Evolutionary conservation across 768 basidiomycete genomes (phyloP).

Genomic region (Obba rivulosa): DNA sequence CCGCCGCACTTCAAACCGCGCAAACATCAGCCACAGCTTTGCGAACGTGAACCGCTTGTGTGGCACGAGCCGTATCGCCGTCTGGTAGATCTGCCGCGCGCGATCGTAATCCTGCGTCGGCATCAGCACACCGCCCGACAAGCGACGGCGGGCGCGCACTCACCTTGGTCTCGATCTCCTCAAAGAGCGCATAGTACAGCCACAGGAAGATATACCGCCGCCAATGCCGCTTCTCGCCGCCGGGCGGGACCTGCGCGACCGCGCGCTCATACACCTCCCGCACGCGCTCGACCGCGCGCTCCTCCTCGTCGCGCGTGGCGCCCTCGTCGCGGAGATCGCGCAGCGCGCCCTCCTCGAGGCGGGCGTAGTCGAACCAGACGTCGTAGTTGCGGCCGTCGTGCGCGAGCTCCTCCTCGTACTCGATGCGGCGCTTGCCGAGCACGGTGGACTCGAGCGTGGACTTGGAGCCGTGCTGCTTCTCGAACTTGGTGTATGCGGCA

Average conservation of each 20-base stretch:
- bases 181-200: constrained; percentile 94
- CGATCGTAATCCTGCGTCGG: constrained; percentile 69
- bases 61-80: constrained; percentile 81
- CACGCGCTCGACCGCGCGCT: constrained; percentile 58
- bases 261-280: constrained; percentile 95
- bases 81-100: constrained; percentile 88
- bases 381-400: constrained; percentile 95
- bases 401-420: constrained; percentile 93
- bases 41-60: constrained; percentile 98
- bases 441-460: constrained; percentile 89
- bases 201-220: constrained; percentile 87
- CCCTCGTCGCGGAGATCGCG: constrained; percentile 73
- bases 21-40: constrained; percentile 91
- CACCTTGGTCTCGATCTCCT: constrained; percentile 93
- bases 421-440: constrained; percentile 94
- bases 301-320: constrained; percentile 62
- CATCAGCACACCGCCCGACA: not conserved
- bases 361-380: constrained; percentile 95
- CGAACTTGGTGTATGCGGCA: constrained; percentile 92
- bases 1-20: constrained; percentile 85
- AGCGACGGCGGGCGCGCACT: constrained; percentile 7
- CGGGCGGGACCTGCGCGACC: constrained; percentile 93
- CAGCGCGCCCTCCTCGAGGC: constrained; percentile 87
- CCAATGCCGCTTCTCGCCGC: constrained; percentile 90
- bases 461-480: constrained; percentile 94